Percentiles rank a stretch among this genome's conserved stretches.
Conservation (phyloP, 768 basidiomycete species). For the Dioszegia aurantiaca region DNA sequence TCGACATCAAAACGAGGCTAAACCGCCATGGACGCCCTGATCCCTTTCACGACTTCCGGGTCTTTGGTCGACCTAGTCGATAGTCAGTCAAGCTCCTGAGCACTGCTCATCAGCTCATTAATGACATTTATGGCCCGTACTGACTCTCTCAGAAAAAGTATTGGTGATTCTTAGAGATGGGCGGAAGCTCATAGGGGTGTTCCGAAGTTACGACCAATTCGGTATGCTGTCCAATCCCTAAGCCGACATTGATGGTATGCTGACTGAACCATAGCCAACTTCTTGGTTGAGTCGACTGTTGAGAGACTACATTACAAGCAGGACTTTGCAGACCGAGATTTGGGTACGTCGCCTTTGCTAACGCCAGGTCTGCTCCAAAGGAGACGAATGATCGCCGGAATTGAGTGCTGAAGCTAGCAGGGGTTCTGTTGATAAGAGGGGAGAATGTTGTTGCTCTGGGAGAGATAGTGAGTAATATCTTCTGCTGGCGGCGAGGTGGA, state of each 20-base stretch:
- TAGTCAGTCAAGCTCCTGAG: conserved; percentile 67
- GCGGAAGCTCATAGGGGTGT: conserved; percentile 89
- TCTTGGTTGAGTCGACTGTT: conserved; percentile 91
- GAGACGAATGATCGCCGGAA: too few relatives aligned
- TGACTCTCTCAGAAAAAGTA: conserved; percentile 77
- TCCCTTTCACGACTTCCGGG: conserved; percentile 98
- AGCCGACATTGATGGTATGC: too few relatives aligned
- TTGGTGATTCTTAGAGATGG: conserved; percentile 94
- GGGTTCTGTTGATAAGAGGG: conserved; percentile 90
- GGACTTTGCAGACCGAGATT: conserved; percentile 69
- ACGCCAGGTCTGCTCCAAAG: not conserved
- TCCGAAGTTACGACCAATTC: conserved; percentile 97
- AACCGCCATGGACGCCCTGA: conserved; percentile 80
- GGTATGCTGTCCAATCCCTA: conserved; percentile 59
- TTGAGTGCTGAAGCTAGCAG: conserved; percentile 58
- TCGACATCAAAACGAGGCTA: too few relatives aligned
- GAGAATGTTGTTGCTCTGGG: conserved; percentile 97
- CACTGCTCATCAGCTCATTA: conserved; percentile 55
- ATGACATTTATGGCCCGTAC: not conserved
- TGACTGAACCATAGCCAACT: conserved; percentile 71
- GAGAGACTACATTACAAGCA: conserved; percentile 90
- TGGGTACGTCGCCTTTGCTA: too few relatives aligned
- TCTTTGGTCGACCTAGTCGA: conserved; percentile 99
- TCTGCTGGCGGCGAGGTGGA: not conserved
- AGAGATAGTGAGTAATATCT: conserved; percentile 72